phyloP scores from a whole-genome alignment of 2,329 filamentous ascomycete genomes.

The Amauroascus verrucosus region DNA sequence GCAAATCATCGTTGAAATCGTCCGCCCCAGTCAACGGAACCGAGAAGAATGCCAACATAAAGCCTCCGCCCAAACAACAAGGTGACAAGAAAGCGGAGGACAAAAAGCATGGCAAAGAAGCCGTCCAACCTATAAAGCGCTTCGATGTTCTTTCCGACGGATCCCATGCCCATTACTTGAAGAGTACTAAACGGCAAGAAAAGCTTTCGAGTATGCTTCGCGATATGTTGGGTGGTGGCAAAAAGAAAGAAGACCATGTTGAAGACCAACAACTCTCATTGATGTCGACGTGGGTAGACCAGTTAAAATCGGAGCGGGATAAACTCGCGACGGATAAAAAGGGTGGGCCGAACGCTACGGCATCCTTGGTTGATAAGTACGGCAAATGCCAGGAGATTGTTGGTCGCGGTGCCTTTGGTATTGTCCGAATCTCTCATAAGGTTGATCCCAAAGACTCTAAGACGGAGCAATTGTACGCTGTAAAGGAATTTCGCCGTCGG shows the following conservation, averaged over 20 bases:
- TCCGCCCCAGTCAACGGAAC: neutral
- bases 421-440: constrained; percentile 96
- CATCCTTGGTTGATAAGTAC: constrained; percentile 87
- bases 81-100: constrained; percentile 25
- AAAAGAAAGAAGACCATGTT: constrained; percentile 56
- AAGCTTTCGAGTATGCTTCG: constrained; percentile 89
- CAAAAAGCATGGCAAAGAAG: constrained; percentile 26
- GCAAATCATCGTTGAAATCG: constrained; percentile 2
- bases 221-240: constrained; percentile 68
- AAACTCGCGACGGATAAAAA: constrained; percentile 64
- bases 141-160: constrained; percentile 55
- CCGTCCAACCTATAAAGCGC: constrained; percentile 30
- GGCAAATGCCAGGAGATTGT: constrained; percentile 97
- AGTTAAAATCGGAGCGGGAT: constrained; percentile 79
- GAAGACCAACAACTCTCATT: constrained; percentile 70
- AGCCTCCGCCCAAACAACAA: constrained; percentile 20
- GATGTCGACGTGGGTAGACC: constrained; percentile 93
- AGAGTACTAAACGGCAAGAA: constrained; percentile 83
- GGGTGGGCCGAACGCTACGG: constrained; percentile 60
- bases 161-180: constrained; percentile 77
- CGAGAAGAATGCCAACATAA: constrained; percentile 5
- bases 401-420: constrained; percentile 89
- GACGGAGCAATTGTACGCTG: constrained; percentile 83
- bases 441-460: constrained; percentile 66
- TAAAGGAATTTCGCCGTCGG: constrained; percentile 93